These are phyloP conservation scores for Phialemoniopsis sp. DNA, from an alignment of 2,329 filamentous ascomycete species.

Conservation along the genomic window DNA sequence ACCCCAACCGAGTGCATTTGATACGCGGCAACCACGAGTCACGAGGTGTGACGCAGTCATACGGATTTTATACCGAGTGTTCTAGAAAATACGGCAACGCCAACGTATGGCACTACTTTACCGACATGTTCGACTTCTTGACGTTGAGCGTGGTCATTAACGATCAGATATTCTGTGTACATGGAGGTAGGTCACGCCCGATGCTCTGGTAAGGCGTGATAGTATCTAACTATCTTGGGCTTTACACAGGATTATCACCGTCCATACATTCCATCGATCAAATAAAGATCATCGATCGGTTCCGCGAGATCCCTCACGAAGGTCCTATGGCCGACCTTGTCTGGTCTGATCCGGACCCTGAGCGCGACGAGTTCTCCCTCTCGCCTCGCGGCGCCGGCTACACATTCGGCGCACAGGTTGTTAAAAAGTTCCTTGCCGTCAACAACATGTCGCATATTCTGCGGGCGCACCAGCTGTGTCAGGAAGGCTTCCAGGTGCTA, in stretches of 20 bases:
- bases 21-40: constrained; percentile 98
- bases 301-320: constrained; percentile 97
- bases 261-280: constrained; percentile 98
- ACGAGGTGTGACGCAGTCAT: constrained; percentile 94
- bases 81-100: constrained; percentile 97
- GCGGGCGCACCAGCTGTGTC: constrained; percentile 95
- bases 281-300: constrained; percentile 99
- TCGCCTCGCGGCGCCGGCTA: constrained; percentile 93
- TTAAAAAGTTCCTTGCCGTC: constrained; percentile 96
- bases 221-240: no score
- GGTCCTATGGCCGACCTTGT: constrained; percentile 99
- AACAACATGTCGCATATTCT: constrained; percentile 98
- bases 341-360: constrained; percentile 97
- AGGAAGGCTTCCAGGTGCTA: constrained; percentile 95
- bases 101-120: constrained; percentile 99
- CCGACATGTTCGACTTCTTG: constrained; percentile 99
- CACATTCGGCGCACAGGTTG: constrained; percentile 95
- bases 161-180: constrained; percentile 98
- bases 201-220: no score
- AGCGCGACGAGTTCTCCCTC: constrained; percentile 93
- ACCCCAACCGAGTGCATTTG: constrained; percentile 90
- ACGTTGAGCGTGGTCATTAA: constrained; percentile 97
- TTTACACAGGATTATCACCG: constrained; percentile 74
- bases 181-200: constrained; percentile 62
- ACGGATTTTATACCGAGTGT: constrained; percentile 98